Base-by-base conservation (phyloP, 2,329 filamentous ascomycete species). In the Scytalidium sp. region DNA sequence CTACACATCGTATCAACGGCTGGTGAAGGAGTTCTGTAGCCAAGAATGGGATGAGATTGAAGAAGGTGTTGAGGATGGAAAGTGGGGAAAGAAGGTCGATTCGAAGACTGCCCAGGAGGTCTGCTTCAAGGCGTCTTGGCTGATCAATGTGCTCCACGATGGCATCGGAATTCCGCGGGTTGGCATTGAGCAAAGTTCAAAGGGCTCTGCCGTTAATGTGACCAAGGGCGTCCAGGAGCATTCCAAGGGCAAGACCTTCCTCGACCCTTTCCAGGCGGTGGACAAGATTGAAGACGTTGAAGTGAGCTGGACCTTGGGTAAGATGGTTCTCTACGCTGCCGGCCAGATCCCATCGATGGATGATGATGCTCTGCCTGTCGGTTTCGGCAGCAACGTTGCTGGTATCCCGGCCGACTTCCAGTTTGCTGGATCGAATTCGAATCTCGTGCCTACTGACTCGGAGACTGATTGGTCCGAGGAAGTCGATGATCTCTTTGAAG, bases 51-150 rank as follows among this genome's bases (percentile, higher is more conserved):
- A 78, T 2, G 74, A 80, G 9, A 95, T 99, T 45, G 77, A 86
- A 56, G 71, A 78, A 10, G 84, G 82, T 19, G 71, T 96, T 3
- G 72, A 78, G 9, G 64, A 67, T n/a, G 68, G 89, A 53, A 83
- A 87, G 64, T 93, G 83, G 74, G 87, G 88, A 13, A 83, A 88
- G 55, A 91, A 92, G 56, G 79, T 90, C 2, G 80, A 87, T 57
- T 74, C 75, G 50, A 82, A 87, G 60, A 88, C 85, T 45, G 92
- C 92, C 4, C 81, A 87, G 56, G 85, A 96, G 64, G 88, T 96
- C 2, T 99, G 94, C 67, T 99, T 99, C 78, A 99, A 99, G 68
- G 92, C 94, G 0, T 94, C 90, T 4, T 99, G 95, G 94, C 75
- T 99, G 41, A 96, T 99, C 64, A 99, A 95, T 60, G 86, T 99